Evolutionary conservation across 2,329 filamentous ascomycete genomes (phyloP).

Genomic region (Exophiala calicioides): DNA sequence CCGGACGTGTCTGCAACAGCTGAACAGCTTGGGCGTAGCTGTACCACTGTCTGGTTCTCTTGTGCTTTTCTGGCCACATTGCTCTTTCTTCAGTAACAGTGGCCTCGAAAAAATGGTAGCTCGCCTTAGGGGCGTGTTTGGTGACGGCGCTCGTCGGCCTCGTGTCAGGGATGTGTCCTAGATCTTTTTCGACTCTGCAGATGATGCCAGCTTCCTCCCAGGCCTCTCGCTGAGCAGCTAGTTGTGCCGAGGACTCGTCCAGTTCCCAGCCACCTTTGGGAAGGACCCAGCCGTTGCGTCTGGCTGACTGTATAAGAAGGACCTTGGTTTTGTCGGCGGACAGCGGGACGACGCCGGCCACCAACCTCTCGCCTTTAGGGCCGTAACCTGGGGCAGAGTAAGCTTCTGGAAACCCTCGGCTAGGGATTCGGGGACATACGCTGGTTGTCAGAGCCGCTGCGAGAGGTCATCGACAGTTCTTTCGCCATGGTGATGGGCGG

Average conservation of each 20-base stretch:
- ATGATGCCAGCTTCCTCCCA: slow-evolving; percentile 98
- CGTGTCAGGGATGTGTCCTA: slow-evolving; percentile 83
- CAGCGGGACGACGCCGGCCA: slow-evolving; percentile 90
- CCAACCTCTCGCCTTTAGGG: slow-evolving; percentile 85
- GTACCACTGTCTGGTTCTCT: slow-evolving; percentile 88
- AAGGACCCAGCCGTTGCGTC: slow-evolving; percentile 90
- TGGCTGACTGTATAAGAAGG: slow-evolving; percentile 88
- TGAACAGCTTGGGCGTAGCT: slow-evolving; percentile 78
- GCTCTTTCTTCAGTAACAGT: slow-evolving; percentile 81
- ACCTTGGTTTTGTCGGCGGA: slow-evolving; percentile 84
- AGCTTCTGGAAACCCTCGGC: slow-evolving; percentile 6
- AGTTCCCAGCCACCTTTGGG: slow-evolving; percentile 98
- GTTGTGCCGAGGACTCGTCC: slow-evolving; percentile 83
- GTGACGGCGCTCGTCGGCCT: slow-evolving; percentile 58
- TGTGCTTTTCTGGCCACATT: slow-evolving; percentile 92
- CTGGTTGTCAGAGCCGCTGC: slow-evolving; percentile 51
- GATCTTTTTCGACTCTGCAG: slow-evolving; percentile 78
- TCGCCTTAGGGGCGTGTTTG: slow-evolving; percentile 65
- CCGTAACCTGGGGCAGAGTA: slow-evolving; percentile 70
- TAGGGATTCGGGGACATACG: slow-evolving; percentile 40
- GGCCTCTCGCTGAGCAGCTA: slow-evolving; percentile 83
- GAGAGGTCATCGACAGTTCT: slow-evolving; percentile 45
- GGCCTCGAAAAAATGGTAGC: slow-evolving; percentile 68
- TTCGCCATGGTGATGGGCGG: slow-evolving; percentile 21
- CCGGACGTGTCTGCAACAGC: slow-evolving; percentile 74